A percentile compares a stretch with the other conserved stretches of the same genome.
These are phyloP conservation scores for Pezicula rhizophila DNA, from an alignment of 2,329 filamentous ascomycete genomes.

Conservation along the genomic window DNA sequence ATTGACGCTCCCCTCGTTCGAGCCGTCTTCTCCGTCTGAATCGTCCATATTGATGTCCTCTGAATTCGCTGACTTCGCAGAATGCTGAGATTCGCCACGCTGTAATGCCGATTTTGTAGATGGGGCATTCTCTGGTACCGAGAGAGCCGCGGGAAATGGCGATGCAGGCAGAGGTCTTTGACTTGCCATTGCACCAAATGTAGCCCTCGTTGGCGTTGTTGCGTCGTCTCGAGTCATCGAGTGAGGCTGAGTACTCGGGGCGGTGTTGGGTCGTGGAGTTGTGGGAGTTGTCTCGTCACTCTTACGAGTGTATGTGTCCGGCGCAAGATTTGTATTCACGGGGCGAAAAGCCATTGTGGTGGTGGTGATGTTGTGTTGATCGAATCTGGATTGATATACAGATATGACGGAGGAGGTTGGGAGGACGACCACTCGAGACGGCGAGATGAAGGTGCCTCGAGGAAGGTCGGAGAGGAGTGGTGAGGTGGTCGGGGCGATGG, in stretches of 20 bases:
- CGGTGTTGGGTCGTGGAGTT: slow-evolving; percentile 38
- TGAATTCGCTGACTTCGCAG: slow-evolving; percentile 53
- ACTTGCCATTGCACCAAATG: slow-evolving; percentile 39
- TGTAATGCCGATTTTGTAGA: slow-evolving; percentile 37
- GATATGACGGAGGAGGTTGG: slow-evolving; percentile 20
- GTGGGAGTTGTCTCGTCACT: slow-evolving; percentile 50
- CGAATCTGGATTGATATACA: not conserved
- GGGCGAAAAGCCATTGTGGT: slow-evolving; percentile 55
- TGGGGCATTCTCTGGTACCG: slow-evolving; percentile 39
- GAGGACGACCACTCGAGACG: slow-evolving; percentile 8
- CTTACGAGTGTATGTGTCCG: slow-evolving; percentile 28
- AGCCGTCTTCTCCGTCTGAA: slow-evolving; percentile 54
- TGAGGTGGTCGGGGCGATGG: slow-evolving; percentile 12
- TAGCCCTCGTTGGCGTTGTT: slow-evolving; percentile 58
- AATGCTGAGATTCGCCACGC: slow-evolving; percentile 54
- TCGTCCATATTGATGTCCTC: slow-evolving; percentile 74
- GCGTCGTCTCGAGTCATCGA: slow-evolving; percentile 39
- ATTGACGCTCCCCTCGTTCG: slow-evolving; percentile 59
- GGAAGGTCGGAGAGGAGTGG: slow-evolving; percentile 7
- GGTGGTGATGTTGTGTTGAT: slow-evolving; percentile 20
- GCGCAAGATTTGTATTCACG: slow-evolving; percentile 49
- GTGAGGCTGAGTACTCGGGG: slow-evolving; percentile 37
- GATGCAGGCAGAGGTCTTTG: slow-evolving; percentile 50
- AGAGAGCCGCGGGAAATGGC: slow-evolving; percentile 44
- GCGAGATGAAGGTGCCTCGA: slow-evolving; percentile 8